Evolutionary conservation across 176 grass and related monocot species (phyloP), one percentile per base, ranked within the genome.

Genomic region (Luzula sylvatica): DNA sequence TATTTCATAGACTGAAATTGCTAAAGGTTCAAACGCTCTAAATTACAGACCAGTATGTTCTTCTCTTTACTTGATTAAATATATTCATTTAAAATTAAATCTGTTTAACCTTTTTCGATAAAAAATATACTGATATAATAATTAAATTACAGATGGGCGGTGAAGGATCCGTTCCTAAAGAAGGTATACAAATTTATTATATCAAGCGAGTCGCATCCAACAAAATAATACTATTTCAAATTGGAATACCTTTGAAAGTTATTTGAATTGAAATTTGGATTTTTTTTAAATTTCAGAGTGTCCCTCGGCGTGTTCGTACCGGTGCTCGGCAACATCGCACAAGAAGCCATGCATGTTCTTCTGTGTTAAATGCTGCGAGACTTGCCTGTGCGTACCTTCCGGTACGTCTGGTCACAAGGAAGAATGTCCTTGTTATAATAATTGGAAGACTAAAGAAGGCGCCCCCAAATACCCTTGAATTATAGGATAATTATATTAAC

Each of bases 401-500:
- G 67, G 67, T 1, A 56, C 52, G 15, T 78, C 70, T 46, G 75
- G 75, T 3, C 71, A 78, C 75, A 78, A 78, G 68, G 67, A 69
- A 41, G 43, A 68, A 23, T 78, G 75, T 58, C 64, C 67, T 8
- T 78, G 67, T 67, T 78, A 78, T 43, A 72, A 78, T 59, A 72
- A 72, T 51, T 78, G 75, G 75, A 78, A 78, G 67, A 78, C 75
- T 15, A 78, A 78, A 58, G 42, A 53, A 66, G 75, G 75, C 3
- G 50, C 67, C 39, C 67, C 75, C 58, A 78, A 78, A 55, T 78
- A 67, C 59, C 75, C 75, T 7, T 78, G 38, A 42, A 64, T 28
- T 61, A 35, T 35, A 7, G 30, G 9, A 2, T 4, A 35, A 35
- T 35, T 35, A 35, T 35, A 9, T 35, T 35, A n/a, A n/a, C n/a